Percentiles rank a stretch among this genome's conserved stretches.
phyloP scores from a whole-genome alignment of 2,329 filamentous ascomycete species.

The Coniella vitis region DNA sequence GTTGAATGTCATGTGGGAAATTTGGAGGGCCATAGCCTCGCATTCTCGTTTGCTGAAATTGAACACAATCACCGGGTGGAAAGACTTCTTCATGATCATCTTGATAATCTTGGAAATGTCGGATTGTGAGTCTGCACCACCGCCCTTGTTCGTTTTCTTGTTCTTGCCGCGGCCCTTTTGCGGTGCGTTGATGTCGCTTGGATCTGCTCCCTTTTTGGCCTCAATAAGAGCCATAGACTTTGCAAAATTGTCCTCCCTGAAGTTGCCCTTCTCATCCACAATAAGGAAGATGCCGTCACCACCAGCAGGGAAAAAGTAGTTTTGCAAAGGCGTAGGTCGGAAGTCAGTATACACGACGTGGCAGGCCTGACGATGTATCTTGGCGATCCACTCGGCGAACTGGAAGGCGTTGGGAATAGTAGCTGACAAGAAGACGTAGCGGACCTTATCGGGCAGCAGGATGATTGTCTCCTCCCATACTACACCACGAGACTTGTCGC shows the following conservation, averaged over 20 bases:
- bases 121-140: constrained; percentile 59
- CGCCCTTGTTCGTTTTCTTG: constrained; percentile 86
- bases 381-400: constrained; percentile 98
- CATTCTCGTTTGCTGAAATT: constrained; percentile 98
- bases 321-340: constrained; percentile 89
- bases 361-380: constrained; percentile 94
- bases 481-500: constrained; percentile 88
- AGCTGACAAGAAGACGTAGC: constrained; percentile 95
- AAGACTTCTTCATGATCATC: constrained; percentile 97
- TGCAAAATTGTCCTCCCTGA: constrained; percentile 96
- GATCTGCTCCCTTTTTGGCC: constrained; percentile 78
- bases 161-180: constrained; percentile 83
- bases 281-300: constrained; percentile 89
- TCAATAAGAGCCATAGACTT: constrained; percentile 88
- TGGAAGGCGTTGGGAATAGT: constrained; percentile 99
- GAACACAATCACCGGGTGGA: constrained; percentile 98
- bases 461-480: constrained; percentile 99
- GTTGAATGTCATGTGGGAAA: constrained; percentile 87
- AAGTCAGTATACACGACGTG: constrained; percentile 99
- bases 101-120: constrained; percentile 97
- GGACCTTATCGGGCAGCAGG: constrained; percentile 92
- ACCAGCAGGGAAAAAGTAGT: constrained; percentile 94
- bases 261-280: constrained; percentile 93
- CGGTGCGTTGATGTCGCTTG: constrained; percentile 71
- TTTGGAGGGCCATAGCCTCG: constrained; percentile 80